Conservation (phyloP, 2,329 filamentous ascomycete species). For the Thyridium curvatum region DNA sequence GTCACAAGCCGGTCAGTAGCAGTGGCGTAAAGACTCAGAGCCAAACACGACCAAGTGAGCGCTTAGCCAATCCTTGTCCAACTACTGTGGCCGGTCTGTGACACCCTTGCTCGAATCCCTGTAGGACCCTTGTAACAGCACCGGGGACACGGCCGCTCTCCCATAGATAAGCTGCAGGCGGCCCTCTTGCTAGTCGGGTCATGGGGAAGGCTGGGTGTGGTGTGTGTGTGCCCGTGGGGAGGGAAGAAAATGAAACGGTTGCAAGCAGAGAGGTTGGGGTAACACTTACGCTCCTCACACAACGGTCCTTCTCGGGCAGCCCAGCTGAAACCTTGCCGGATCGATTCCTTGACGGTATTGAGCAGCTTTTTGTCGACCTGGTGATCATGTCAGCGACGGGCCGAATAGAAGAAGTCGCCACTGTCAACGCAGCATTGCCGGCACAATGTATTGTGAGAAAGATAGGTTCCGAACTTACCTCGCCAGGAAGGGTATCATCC, state of each 20-base stretch:
- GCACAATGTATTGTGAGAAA: too few relatives aligned
- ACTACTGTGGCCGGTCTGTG: too few relatives aligned
- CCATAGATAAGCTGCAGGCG: too few relatives aligned
- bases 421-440: conserved; percentile 6
- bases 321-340: conserved; percentile 96
- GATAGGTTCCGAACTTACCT: conserved; percentile 42
- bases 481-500: conserved; percentile 90
- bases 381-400: conserved; percentile 3
- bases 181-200: too few relatives aligned
- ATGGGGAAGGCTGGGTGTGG: too few relatives aligned
- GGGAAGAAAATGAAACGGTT: conserved; percentile 10
- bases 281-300: conserved; percentile 85
- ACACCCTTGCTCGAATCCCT: too few relatives aligned
- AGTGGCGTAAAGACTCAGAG: too few relatives aligned
- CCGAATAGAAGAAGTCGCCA: conserved; percentile 10
- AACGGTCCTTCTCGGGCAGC: conserved; percentile 90
- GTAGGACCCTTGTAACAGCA: too few relatives aligned
- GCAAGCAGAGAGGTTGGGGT: conserved; percentile 9
- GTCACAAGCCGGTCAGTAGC: too few relatives aligned
- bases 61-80: too few relatives aligned
- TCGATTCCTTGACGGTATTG: conserved; percentile 80
- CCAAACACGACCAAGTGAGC: too few relatives aligned
- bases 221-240: conserved; percentile 1
- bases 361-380: conserved; percentile 88
- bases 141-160: too few relatives aligned